Conservation (phyloP, 352 stramenopile genomes). For the Phytopythium cucurbitacearum region DNA sequence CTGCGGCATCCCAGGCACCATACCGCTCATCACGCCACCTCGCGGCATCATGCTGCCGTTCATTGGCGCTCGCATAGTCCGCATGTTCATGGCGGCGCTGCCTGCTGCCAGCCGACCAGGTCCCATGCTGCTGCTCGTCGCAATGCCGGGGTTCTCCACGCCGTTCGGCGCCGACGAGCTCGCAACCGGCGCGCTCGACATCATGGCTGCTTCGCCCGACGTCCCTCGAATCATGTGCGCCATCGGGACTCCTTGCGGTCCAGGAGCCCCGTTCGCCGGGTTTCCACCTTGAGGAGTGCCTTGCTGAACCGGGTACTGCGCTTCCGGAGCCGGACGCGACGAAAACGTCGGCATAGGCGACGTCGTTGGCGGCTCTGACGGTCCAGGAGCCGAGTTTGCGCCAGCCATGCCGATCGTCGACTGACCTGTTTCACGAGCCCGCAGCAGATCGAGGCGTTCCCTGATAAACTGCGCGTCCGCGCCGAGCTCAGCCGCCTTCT, state of each 20-base stretch:
- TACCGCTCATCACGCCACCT: constrained; percentile 49
- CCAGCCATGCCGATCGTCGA: constrained; percentile 81
- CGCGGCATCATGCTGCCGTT: constrained; percentile 66
- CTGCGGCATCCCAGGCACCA: constrained; percentile 64
- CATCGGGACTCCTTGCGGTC: constrained; percentile 33
- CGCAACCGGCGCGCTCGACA: constrained; percentile 32
- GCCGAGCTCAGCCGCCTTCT: constrained; percentile 85
- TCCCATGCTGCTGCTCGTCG: constrained; percentile 44
- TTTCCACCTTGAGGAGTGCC: constrained; percentile 6
- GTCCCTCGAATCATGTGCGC: constrained; percentile 42
- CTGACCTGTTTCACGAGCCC: constrained; percentile 73
- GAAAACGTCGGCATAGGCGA: constrained; percentile 87
- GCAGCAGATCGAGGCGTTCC: constrained; percentile 72
- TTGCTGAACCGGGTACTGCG: constrained; percentile 47
- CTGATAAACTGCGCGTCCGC: constrained; percentile 82
- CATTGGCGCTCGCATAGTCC: constrained; percentile 50
- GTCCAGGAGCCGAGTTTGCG: constrained; percentile 72
- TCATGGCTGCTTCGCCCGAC: constrained; percentile 44
- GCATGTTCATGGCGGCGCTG: constrained; percentile 61
- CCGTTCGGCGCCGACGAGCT: constrained; percentile 31
- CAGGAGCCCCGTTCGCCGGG: constrained; percentile 5
- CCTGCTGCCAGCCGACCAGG: constrained; percentile 31
- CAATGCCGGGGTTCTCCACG: constrained; percentile 17
- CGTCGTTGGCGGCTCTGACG: constrained; percentile 76
- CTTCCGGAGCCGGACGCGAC: constrained; percentile 54